phyloP scores from a whole-genome alignment of 257 asterid species.

The Ilex aquifolium region DNA sequence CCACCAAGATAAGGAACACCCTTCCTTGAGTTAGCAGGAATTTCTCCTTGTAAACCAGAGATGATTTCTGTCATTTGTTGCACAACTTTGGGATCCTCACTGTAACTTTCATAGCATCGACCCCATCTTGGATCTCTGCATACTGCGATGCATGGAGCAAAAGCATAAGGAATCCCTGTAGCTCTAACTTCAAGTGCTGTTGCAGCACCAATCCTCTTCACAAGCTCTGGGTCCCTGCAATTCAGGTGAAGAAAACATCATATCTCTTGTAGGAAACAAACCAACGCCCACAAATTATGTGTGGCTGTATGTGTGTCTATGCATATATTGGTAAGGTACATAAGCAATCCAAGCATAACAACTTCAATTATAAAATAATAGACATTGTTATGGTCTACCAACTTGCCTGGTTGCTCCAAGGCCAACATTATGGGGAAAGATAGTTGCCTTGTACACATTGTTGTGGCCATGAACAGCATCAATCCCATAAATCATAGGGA shows the following conservation, averaged over 20 bases:
- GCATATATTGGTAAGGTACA: no score
- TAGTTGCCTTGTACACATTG: no score
- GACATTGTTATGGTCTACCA: no score
- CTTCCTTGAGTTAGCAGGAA: conserved; percentile 23
- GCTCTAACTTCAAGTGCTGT: conserved; percentile 72
- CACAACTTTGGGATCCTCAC: conserved; percentile 83
- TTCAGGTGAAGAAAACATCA: background rate
- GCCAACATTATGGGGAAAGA: no score
- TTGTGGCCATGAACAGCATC: conserved; percentile 11
- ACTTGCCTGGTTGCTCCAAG: no score
- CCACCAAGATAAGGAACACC: conserved; percentile 51
- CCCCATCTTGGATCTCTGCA: conserved; percentile 99
- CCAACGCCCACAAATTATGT: no score
- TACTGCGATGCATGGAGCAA: conserved; percentile 31
- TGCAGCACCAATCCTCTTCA: conserved; percentile 64
- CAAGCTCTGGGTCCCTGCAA: conserved; percentile 50
- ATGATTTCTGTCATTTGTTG: conserved; percentile 47
- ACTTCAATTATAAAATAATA: no score
- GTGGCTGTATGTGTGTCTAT: no score
- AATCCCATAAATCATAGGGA: conserved; percentile 4
- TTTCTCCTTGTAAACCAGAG: conserved; percentile 49
- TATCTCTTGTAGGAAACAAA: no score
- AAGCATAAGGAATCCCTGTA: conserved; percentile 53
- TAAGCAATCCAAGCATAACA: no score
- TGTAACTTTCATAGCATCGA: conserved; percentile 84